These are phyloP conservation scores for Aspergillus saccharolyticus DNA, from an alignment of 495 filamentous ascomycete species.

Conservation along the genomic window DNA sequence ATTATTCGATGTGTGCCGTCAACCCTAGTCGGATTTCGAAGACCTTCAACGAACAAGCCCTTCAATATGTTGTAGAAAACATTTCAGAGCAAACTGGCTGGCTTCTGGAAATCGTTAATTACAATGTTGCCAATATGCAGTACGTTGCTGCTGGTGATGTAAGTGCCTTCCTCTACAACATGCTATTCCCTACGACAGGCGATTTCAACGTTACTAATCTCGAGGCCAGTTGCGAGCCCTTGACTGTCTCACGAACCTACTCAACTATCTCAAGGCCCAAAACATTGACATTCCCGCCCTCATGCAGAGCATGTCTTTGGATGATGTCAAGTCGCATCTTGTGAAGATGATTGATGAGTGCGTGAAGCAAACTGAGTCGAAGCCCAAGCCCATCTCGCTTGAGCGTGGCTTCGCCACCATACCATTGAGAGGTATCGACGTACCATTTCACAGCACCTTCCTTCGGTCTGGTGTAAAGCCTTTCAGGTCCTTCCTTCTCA, in stretches of 20 bases:
- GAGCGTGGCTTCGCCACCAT: slow-evolving; percentile 96
- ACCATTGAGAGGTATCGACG: slow-evolving; percentile 92
- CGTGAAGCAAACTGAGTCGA: slow-evolving; percentile 77
- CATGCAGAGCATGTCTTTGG: slow-evolving; percentile 76
- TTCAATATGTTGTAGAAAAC: slow-evolving; percentile 92
- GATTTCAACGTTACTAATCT: slow-evolving; percentile 21
- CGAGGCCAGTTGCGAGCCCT: slow-evolving; percentile 67
- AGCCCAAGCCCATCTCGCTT: slow-evolving; percentile 80
- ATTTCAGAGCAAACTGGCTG: slow-evolving; percentile 88
- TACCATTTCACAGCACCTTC: slow-evolving; percentile 98
- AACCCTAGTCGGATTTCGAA: slow-evolving; percentile 96
- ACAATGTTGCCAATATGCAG: slow-evolving; percentile 97
- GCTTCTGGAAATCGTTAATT: slow-evolving; percentile 98
- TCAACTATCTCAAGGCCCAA: slow-evolving; percentile 91
- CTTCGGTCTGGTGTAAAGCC: slow-evolving; percentile 96
- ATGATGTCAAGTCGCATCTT: slow-evolving; percentile 75
- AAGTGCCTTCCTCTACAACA: slow-evolving; percentile 18
- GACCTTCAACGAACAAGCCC: slow-evolving; percentile 93
- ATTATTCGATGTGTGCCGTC: slow-evolving; percentile 98
- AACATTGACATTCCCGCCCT: slow-evolving; percentile 94
- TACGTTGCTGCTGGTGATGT: slow-evolving; percentile 94
- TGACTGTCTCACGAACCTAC: slow-evolving; percentile 85
- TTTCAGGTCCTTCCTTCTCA: slow-evolving; percentile 92
- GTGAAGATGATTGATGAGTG: slow-evolving; percentile 81
- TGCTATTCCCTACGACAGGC: background rate